phyloP scores from a whole-genome alignment of 768 basidiomycete species.

The Lactarius pseudohatsudake region DNA sequence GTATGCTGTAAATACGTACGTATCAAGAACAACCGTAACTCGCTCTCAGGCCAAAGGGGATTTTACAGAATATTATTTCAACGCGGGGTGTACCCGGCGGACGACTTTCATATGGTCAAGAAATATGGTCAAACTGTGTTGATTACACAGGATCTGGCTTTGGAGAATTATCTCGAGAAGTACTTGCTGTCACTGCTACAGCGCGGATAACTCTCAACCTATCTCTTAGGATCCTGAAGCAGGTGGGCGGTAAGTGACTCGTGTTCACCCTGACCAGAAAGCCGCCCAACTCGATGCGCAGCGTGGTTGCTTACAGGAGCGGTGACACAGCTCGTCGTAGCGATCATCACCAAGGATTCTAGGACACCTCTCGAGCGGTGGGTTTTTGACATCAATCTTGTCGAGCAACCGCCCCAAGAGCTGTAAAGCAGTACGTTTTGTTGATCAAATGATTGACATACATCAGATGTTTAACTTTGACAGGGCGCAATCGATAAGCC shows the following conservation, averaged over 20 bases:
- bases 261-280: neutral
- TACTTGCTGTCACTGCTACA: constrained; percentile 33
- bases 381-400: constrained; percentile 94
- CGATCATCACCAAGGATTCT: constrained; percentile 94
- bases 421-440: constrained; percentile 44
- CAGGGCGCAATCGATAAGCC: constrained; percentile 54
- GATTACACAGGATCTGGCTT: constrained; percentile 87
- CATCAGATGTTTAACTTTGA: constrained; percentile 32
- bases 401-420: constrained; percentile 58
- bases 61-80: constrained; percentile 85
- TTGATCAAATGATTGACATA: constrained; percentile 11
- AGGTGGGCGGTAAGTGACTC: constrained; percentile 77
- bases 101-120: constrained; percentile 99
- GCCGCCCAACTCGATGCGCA: constrained; percentile 36
- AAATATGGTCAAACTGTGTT: constrained; percentile 97
- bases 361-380: constrained; percentile 91
- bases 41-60: neutral
- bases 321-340: constrained; percentile 91
- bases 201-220: constrained; percentile 10
- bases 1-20: constrained; percentile 96
- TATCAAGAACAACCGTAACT: constrained; percentile 19
- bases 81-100: constrained; percentile 93
- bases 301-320: constrained; percentile 94
- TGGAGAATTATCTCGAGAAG: constrained; percentile 93
- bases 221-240: constrained; percentile 73